Percentiles rank a stretch among this genome's conserved stretches.
Evolutionary conservation across 2,329 filamentous ascomycete species (phyloP).

Genomic region (Trichoderma hamatum): DNA sequence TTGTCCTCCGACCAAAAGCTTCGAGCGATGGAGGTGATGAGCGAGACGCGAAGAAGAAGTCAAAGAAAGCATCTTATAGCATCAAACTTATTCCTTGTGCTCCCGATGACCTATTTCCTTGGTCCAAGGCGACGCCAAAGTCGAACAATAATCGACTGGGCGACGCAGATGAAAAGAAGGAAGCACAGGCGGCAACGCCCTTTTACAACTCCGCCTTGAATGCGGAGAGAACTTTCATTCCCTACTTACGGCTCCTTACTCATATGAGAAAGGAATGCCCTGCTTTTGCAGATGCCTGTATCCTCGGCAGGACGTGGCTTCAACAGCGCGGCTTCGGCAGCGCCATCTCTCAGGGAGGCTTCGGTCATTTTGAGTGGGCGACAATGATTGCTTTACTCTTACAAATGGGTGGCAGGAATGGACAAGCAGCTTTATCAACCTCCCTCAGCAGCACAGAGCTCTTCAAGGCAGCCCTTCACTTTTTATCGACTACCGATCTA

Average conservation of each 20-base stretch:
- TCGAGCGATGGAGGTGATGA: conserved; percentile 29
- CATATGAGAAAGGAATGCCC: conserved; percentile 69
- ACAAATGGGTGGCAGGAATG: conserved; percentile 73
- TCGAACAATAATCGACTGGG: conserved; percentile 70
- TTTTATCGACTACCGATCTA: conserved; percentile 74
- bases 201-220: conserved; percentile 89
- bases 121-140: conserved; percentile 68
- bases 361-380: conserved; percentile 92
- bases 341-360: conserved; percentile 73
- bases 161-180: conserved; percentile 48
- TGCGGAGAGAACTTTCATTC: conserved; percentile 71
- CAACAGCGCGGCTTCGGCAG: conserved; percentile 81
- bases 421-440: conserved; percentile 71
- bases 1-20: conserved; percentile 48
- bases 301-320: conserved; percentile 86
- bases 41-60: conserved; percentile 34
- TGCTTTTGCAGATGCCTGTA: conserved; percentile 79
- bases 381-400: conserved; percentile 78
- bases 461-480: conserved; percentile 93
- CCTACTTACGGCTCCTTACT: conserved; percentile 77
- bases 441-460: conserved; percentile 90
- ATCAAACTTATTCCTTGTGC: conserved; percentile 80
- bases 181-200: conserved; percentile 60
- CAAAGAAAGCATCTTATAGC: conserved; percentile 49
- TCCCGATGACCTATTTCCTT: conserved; percentile 68